Conservation (phyloP, 495 filamentous ascomycete species). For the Aspergillus panamensis region DNA sequence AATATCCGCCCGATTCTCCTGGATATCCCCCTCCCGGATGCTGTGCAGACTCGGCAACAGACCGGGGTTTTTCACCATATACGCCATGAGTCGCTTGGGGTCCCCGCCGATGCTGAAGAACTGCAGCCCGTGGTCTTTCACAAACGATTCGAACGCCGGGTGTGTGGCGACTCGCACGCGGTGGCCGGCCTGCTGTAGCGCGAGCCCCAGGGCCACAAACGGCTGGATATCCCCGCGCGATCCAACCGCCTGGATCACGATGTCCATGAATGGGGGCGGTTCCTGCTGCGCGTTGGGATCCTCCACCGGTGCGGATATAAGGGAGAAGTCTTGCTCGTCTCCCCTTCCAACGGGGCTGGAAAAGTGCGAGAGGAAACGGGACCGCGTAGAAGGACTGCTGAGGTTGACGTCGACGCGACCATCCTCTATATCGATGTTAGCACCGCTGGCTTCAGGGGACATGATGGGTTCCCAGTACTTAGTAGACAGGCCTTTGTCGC, state of each 20-base stretch:
- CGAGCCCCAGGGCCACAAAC: conserved; percentile 49
- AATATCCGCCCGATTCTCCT: conserved; percentile 40
- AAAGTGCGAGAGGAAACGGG: neutral
- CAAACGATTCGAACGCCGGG: conserved; percentile 53
- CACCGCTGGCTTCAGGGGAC: neutral
- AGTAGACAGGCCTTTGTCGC: neutral
- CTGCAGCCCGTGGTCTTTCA: conserved; percentile 48
- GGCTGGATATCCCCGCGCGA: conserved; percentile 51
- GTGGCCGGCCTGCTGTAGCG: conserved; percentile 38
- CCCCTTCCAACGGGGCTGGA: neutral
- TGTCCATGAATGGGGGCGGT: conserved; percentile 23
- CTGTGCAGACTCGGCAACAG: conserved; percentile 42
- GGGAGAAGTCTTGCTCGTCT: neutral
- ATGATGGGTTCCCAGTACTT: neutral
- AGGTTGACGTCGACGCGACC: neutral
- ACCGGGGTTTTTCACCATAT: conserved; percentile 51
- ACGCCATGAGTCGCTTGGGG: conserved; percentile 57
- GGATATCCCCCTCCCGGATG: conserved; percentile 39
- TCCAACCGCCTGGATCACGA: conserved; percentile 52
- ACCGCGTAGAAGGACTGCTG: neutral
- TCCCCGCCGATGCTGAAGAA: conserved; percentile 62
- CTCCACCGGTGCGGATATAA: neutral
- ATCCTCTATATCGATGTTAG: neutral
- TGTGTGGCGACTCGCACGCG: conserved; percentile 61
- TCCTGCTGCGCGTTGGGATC: neutral